phyloP scores from a whole-genome alignment of 225 moss, liverwort and hornwort species.

The Polytrichum commune region DNA sequence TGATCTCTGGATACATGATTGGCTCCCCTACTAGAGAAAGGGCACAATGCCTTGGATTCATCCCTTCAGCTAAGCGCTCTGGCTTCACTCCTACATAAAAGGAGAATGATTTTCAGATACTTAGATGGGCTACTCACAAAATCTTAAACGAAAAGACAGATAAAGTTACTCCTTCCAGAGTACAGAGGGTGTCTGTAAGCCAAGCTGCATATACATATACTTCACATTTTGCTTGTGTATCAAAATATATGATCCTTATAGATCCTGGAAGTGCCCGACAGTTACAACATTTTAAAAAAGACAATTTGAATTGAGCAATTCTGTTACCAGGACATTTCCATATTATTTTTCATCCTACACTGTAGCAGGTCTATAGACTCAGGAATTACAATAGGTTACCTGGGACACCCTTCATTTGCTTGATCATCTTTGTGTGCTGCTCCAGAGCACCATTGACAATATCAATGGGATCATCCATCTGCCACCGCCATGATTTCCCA shows the following conservation, averaged over 20 bases:
- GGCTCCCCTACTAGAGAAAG: constrained; percentile 96
- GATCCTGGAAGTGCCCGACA: too few relatives aligned
- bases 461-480: constrained; percentile 95
- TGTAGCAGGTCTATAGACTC: too few relatives aligned
- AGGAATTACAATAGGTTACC: constrained; percentile 35
- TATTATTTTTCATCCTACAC: too few relatives aligned
- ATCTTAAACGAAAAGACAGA: too few relatives aligned
- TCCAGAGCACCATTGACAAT: constrained; percentile 91
- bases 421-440: constrained; percentile 88
- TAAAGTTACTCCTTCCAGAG: too few relatives aligned
- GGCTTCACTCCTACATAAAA: constrained; percentile 74
- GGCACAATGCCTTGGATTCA: constrained; percentile 95
- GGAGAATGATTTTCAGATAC: constrained; percentile 11
- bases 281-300: too few relatives aligned
- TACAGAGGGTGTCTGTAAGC: too few relatives aligned
- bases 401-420: constrained; percentile 99
- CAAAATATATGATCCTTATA: too few relatives aligned
- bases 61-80: constrained; percentile 90
- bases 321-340: too few relatives aligned
- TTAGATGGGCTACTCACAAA: not conserved
- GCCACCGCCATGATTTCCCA: constrained; percentile 96
- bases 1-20: constrained; percentile 99
- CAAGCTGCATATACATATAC: too few relatives aligned
- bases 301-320: too few relatives aligned
- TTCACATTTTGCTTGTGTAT: too few relatives aligned